These are phyloP conservation scores for Saccharomycopsis microspora DNA, from an alignment of 805 yeast species.

Conservation along the genomic window DNA sequence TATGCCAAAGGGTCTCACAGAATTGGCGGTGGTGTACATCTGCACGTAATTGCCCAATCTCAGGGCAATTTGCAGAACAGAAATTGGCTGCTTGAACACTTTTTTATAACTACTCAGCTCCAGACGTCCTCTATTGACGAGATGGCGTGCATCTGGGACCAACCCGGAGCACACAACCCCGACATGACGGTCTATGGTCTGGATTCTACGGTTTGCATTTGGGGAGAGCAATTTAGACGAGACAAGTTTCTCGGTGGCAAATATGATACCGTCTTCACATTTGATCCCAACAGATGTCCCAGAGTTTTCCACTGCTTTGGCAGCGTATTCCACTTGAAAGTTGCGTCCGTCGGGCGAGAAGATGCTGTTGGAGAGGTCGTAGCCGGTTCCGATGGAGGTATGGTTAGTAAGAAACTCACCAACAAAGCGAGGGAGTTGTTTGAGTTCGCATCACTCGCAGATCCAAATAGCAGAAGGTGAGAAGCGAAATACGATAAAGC, in stretches of 20 bases:
- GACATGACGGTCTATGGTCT: conserved; percentile 83
- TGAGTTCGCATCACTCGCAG: no score
- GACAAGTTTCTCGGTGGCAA: conserved; percentile 92
- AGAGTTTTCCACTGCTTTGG: conserved; percentile 95
- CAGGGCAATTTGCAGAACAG: conserved; percentile 73
- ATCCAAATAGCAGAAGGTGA: no score
- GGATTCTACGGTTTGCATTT: conserved; percentile 80
- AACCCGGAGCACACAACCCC: conserved; percentile 95
- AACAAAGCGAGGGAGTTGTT: no score
- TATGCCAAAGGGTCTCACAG: conserved; percentile 96
- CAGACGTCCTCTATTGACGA: conserved; percentile 85
- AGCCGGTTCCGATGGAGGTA: conserved; percentile 97
- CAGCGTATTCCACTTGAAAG: conserved; percentile 96
- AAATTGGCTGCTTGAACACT: conserved; percentile 63
- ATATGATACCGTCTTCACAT: conserved; percentile 87
- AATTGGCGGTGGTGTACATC: conserved; percentile 89
- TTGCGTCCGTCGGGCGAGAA: conserved; percentile 83
- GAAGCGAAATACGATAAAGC: no score
- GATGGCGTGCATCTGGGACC: conserved; percentile 92
- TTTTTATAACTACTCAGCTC: conserved; percentile 76
- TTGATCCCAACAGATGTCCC: conserved; percentile 92
- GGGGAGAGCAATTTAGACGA: conserved; percentile 83
- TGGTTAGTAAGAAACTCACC: no score
- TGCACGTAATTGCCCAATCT: conserved; percentile 87
- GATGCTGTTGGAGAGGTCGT: conserved; percentile 94